Base-by-base conservation (phyloP, 2,329 filamentous ascomycete species). In the Apiospora pterosperma region DNA sequence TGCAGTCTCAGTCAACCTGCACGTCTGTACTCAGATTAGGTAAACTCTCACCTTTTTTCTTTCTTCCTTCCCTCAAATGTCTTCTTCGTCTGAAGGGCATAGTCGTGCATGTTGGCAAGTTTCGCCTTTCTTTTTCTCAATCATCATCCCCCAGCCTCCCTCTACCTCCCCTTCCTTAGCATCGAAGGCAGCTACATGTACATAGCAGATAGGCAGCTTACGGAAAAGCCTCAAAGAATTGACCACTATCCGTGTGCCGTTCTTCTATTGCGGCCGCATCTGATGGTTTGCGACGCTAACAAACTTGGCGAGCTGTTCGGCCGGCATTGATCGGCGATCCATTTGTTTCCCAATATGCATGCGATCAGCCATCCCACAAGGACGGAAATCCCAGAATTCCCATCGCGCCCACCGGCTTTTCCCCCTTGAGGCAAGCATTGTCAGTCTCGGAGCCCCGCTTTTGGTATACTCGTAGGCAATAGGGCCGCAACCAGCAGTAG, bases 281-380 rank as follows among this genome's bases (percentile, higher is more conserved):
- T 31, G 3, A 4, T 31, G 44, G 44, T 14, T 28, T 28, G 25
- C 14, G 48, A 11, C 48, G 28, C 48, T 55, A 55, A 55, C 8
- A 28, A 8, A 25, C 8, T 21, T 31, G 28, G 48, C 48, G 16
- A 55, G 48, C 28, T 16, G 48, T n/a, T 34, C 25, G 48, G 23
- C 36, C 39, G 59, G 59, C 59, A 55, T 34, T 55, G 59, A 61
- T 61, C 59, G 59, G 59, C 59, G 59, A 61, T 61, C 36, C 36
- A 41, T 31, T 39, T 28, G 21, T 41, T 41, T 41, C 39, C 59
- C n/a, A 39, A 61, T 41, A 25, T 41, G 59, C 59, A 61, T 61
- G 59, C 59, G 59, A 61, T 61, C 59, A 61, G 36, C 59, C 59
- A 61, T 61, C 36, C 58, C 44, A 52, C 14, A 52, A 25, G 16